phyloP scores from a whole-genome alignment of 2,329 filamentous ascomycete species.

The Acrodontium crateriforme region DNA sequence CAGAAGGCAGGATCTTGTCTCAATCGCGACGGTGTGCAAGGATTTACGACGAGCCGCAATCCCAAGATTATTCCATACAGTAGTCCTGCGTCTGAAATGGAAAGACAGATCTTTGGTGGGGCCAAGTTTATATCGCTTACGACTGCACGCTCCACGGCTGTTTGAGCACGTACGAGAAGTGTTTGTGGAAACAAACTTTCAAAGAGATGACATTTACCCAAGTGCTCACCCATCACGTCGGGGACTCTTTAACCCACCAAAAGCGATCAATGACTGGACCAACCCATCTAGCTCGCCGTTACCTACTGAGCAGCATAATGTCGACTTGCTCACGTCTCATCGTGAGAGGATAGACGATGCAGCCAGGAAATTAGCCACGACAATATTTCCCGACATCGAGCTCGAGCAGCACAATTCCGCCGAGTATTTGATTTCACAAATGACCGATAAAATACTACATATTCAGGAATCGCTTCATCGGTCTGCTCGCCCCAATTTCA shows the following conservation, averaged over 20 bases:
- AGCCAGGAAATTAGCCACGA: not conserved
- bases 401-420: not conserved
- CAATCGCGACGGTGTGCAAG: conserved; percentile 7
- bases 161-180: conserved; percentile 9
- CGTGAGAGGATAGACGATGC: too few relatives aligned
- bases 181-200: not conserved
- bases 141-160: conserved; percentile 8
- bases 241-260: conserved; percentile 2
- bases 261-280: conserved; percentile 2
- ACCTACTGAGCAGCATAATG: too few relatives aligned
- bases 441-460: not conserved
- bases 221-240: too few relatives aligned
- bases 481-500: not conserved
- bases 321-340: too few relatives aligned
- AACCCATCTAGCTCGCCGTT: not conserved
- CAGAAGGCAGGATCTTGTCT: conserved; percentile 5
- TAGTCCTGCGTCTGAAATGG: conserved; percentile 10
- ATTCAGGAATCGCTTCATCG: not conserved
- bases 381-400: not conserved
- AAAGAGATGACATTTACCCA: not conserved
- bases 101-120: conserved; percentile 5
- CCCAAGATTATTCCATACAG: conserved; percentile 9
- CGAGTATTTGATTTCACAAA: not conserved
- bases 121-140: conserved; percentile 6
- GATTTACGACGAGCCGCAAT: conserved; percentile 7